Conservation (phyloP, 2,329 filamentous ascomycete species). For the Didymella keratinophila region DNA sequence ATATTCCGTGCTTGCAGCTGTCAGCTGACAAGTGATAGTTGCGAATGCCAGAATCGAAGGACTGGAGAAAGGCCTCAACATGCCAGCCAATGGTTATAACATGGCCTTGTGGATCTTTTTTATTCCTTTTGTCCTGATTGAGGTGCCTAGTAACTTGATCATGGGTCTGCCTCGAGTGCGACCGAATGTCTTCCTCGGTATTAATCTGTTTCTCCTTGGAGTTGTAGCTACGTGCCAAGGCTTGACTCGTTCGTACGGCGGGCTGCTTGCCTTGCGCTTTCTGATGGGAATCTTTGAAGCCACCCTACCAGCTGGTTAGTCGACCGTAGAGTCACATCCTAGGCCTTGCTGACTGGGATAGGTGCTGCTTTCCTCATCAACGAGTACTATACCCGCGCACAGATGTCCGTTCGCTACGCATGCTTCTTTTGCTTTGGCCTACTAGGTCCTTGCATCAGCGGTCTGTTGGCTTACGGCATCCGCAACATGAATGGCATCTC, state of each 20-base stretch:
- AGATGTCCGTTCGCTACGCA: constrained; percentile 61
- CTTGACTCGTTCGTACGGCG: constrained; percentile 38
- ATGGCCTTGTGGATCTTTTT: constrained; percentile 82
- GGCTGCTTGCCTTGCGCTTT: constrained; percentile 41
- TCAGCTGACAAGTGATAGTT: constrained; percentile 54
- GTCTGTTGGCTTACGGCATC: constrained; percentile 59
- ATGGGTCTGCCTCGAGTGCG: constrained; percentile 70
- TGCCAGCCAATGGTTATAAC: constrained; percentile 73
- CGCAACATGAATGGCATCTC: constrained; percentile 41
- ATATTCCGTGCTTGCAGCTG: neutral
- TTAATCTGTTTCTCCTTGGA: constrained; percentile 79
- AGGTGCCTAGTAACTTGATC: constrained; percentile 78
- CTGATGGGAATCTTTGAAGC: constrained; percentile 47
- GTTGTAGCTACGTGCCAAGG: constrained; percentile 50
- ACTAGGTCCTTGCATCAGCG: constrained; percentile 64
- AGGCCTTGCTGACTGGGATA: constrained; percentile 17
- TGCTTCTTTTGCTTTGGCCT: constrained; percentile 63
- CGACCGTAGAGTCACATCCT: neutral
- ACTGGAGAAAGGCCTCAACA: constrained; percentile 64
- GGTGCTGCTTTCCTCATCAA: constrained; percentile 40
- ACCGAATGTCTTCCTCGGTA: constrained; percentile 79
- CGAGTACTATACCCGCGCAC: constrained; percentile 59
- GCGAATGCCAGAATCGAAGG: constrained; percentile 71
- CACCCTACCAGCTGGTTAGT: constrained; percentile 40
- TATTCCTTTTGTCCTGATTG: constrained; percentile 80